A percentile compares a stretch with the other conserved stretches of the same genome.
Evolutionary conservation across 768 basidiomycete species (phyloP).

Genomic region (Boletus rubropictus): DNA sequence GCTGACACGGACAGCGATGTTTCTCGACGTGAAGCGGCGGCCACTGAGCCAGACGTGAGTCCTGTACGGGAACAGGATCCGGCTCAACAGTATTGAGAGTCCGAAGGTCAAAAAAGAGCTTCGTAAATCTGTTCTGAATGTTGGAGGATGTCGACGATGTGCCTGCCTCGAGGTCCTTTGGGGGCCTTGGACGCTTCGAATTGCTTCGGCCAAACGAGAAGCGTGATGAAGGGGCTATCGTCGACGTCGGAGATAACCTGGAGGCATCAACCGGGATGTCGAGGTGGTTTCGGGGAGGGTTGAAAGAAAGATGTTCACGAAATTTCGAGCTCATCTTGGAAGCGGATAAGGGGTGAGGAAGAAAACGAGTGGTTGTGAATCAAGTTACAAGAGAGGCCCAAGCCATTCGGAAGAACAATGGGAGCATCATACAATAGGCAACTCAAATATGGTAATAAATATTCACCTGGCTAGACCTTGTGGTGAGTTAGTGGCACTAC

Average conservation of each 20-base stretch:
- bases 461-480: not conserved
- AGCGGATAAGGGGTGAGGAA: not conserved
- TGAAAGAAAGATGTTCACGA: constrained; percentile 28
- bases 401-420: constrained; percentile 18
- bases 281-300: constrained; percentile 5
- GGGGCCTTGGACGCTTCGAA: constrained; percentile 9
- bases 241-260: constrained; percentile 43
- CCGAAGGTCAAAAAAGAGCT: constrained; percentile 34
- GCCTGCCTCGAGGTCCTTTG: constrained; percentile 27
- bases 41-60: constrained; percentile 30
- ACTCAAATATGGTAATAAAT: constrained; percentile 15
- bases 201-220: constrained; percentile 20
- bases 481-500: too few relatives aligned
- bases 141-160: constrained; percentile 14
- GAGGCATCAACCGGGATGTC: constrained; percentile 29
- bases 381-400: constrained; percentile 2
- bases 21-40: constrained; percentile 37
- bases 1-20: constrained; percentile 22
- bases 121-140: constrained; percentile 33
- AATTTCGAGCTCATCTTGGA: constrained; percentile 27
- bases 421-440: constrained; percentile 11
- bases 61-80: constrained; percentile 23
- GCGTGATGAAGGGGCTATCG: constrained; percentile 26
- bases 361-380: constrained; percentile 11
- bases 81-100: constrained; percentile 23